A percentile compares a stretch with the other conserved stretches of the same genome.
These are phyloP conservation scores for Skeletonema potamos DNA, from an alignment of 108 stramenopile genomes.

Conservation along the genomic window DNA sequence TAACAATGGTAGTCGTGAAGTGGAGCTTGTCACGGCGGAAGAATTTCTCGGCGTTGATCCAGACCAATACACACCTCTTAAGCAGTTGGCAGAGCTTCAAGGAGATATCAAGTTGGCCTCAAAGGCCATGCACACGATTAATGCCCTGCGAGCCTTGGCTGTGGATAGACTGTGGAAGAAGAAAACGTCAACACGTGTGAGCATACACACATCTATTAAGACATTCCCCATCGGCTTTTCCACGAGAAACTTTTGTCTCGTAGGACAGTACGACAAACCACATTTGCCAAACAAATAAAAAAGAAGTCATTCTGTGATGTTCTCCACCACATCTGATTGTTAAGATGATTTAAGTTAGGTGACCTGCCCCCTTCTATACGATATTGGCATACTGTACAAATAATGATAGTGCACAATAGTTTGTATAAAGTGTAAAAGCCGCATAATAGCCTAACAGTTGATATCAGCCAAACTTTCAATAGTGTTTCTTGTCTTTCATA, in stretches of 20 bases:
- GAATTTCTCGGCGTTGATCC: constrained; percentile 57
- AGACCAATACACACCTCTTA: constrained; percentile 41
- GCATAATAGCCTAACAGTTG: neutral
- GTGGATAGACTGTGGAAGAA: constrained; percentile 26
- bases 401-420: neutral
- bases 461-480: neutral
- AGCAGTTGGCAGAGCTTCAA: constrained; percentile 67
- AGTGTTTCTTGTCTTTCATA: neutral
- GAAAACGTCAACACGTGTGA: neutral
- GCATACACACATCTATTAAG: constrained; percentile 36
- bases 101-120: constrained; percentile 55
- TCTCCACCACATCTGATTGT: neutral
- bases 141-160: constrained; percentile 59
- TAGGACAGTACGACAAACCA: constrained; percentile 42
- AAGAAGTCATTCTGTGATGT: neutral
- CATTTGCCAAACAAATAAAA: neutral
- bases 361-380: neutral
- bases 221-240: constrained; percentile 68
- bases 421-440: neutral
- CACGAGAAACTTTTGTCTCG: constrained; percentile 69
- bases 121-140: constrained; percentile 62
- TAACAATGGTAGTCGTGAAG: neutral
- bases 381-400: neutral
- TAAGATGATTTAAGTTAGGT: constrained; percentile 15
- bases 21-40: constrained; percentile 11